These are phyloP conservation scores for Uronychia binucleata DNA, from an alignment of 73 alveolate species.

Conservation along the genomic window DNA sequence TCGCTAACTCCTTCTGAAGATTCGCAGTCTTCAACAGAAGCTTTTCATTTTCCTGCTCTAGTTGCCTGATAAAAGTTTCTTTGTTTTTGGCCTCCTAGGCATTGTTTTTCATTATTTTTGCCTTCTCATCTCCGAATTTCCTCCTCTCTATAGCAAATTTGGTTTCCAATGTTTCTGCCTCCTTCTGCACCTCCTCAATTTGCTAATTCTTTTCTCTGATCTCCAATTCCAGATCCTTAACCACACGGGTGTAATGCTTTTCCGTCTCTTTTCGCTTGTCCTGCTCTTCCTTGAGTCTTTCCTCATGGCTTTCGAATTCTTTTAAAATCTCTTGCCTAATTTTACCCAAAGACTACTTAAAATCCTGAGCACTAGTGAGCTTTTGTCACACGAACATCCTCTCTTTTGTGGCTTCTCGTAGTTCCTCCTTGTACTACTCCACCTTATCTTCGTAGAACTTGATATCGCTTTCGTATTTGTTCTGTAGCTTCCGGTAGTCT, in stretches of 20 bases:
- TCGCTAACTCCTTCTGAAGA: neutral
- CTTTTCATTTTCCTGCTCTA: neutral
- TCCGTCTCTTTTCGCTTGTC: neutral
- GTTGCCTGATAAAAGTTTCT: neutral
- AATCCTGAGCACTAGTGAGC: neutral
- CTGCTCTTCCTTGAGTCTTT: neutral
- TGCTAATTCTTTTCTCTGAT: neutral
- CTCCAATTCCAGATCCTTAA: neutral
- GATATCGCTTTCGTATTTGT: neutral
- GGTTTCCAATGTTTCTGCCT: neutral
- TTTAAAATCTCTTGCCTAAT: neutral
- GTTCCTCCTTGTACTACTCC: neutral
- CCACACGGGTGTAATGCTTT: neutral
- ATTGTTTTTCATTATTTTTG: too few relatives aligned
- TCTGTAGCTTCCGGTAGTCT: neutral
- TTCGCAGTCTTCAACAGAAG: neutral
- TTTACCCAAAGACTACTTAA: neutral
- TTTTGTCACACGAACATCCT: neutral
- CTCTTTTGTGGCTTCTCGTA: neutral
- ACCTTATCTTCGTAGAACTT: neutral
- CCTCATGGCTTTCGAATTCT: neutral
- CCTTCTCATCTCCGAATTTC: neutral
- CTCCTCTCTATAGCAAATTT: neutral
- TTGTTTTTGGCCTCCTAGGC: neutral
- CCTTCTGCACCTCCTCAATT: neutral